Conservation (phyloP, 2,329 filamentous ascomycete species). For the Alternaria gaisen region DNA sequence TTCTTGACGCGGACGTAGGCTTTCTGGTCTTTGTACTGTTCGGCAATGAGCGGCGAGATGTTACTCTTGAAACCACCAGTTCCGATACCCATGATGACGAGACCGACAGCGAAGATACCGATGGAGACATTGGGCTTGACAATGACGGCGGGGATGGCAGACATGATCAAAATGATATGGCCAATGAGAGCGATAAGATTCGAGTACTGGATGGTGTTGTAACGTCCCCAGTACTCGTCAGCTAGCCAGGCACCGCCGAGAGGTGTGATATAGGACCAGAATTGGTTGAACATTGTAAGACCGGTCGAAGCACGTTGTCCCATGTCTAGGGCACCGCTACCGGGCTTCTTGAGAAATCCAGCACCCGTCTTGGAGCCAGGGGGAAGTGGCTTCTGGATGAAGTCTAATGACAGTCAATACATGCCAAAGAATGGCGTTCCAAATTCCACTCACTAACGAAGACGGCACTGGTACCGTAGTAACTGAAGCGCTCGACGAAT, state of each 20-base stretch:
- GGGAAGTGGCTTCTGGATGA: slow-evolving; percentile 48
- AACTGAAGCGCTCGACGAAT: slow-evolving; percentile 49
- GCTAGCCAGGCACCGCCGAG: slow-evolving; percentile 67
- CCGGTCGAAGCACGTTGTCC: slow-evolving; percentile 64
- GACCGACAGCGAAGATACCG: slow-evolving; percentile 63
- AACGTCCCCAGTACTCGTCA: slow-evolving; percentile 68
- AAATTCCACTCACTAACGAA: slow-evolving; percentile 29
- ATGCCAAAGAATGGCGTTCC: neutral
- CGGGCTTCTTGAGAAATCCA: slow-evolving; percentile 44
- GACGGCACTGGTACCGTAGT: slow-evolving; percentile 50
- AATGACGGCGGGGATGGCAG: slow-evolving; percentile 64
- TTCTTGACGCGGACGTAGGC: slow-evolving; percentile 42
- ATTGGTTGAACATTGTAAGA: slow-evolving; percentile 63
- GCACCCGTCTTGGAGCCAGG: slow-evolving; percentile 47
- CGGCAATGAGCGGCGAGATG: slow-evolving; percentile 65
- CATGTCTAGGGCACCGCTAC: slow-evolving; percentile 61
- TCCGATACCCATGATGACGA: slow-evolving; percentile 71
- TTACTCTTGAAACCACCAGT: slow-evolving; percentile 77
- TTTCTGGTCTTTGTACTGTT: slow-evolving; percentile 59
- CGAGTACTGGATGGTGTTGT: slow-evolving; percentile 66
- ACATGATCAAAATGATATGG: slow-evolving; percentile 63
- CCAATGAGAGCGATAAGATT: slow-evolving; percentile 66
- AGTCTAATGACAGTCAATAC: slow-evolving; percentile 37
- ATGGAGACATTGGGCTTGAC: slow-evolving; percentile 60
- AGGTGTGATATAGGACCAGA: slow-evolving; percentile 66